These are phyloP conservation scores for Caloboletus inedulis DNA, from an alignment of 1,284 basidiomycete genomes.

Conservation along the genomic window DNA sequence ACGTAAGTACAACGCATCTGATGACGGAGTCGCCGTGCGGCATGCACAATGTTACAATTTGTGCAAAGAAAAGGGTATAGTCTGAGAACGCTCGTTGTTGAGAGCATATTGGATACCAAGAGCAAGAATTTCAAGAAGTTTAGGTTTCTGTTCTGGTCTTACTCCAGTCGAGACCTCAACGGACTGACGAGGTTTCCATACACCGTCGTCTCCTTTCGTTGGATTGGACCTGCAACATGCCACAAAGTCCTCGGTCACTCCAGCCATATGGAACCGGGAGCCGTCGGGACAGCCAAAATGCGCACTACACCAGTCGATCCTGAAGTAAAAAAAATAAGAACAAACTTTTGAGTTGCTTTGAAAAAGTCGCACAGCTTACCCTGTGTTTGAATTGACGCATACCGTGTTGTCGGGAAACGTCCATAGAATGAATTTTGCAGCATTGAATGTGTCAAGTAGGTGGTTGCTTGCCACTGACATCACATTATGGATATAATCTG, in stretches of 20 bases:
- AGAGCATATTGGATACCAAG: no score
- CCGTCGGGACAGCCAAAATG: conserved; percentile 27
- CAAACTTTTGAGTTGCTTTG: background rate
- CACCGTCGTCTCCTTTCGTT: background rate
- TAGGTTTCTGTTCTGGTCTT: conserved; percentile 5
- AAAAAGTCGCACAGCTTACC: background rate
- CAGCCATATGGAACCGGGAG: conserved; percentile 17
- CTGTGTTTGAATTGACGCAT: conserved; percentile 23
- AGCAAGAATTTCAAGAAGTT: background rate
- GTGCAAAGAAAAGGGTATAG: no score
- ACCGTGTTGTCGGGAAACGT: no score
- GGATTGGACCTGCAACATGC: conserved; percentile 26
- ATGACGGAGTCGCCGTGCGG: no score
- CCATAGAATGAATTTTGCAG: conserved; percentile 8
- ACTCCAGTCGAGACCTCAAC: conserved; percentile 20
- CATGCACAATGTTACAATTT: no score
- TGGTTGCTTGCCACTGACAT: conserved; percentile 24
- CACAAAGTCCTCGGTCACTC: conserved; percentile 10
- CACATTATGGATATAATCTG: conserved; percentile 22
- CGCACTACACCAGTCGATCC: conserved; percentile 18
- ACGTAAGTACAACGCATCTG: no score
- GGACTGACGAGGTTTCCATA: background rate
- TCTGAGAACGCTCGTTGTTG: no score
- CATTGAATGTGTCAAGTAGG: conserved; percentile 24
- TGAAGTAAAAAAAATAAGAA: background rate